Evolutionary conservation across 306 rosid genomes (phyloP), one percentile per base, ranked within the genome.

Genomic region (Prunus armeniaca): DNA sequence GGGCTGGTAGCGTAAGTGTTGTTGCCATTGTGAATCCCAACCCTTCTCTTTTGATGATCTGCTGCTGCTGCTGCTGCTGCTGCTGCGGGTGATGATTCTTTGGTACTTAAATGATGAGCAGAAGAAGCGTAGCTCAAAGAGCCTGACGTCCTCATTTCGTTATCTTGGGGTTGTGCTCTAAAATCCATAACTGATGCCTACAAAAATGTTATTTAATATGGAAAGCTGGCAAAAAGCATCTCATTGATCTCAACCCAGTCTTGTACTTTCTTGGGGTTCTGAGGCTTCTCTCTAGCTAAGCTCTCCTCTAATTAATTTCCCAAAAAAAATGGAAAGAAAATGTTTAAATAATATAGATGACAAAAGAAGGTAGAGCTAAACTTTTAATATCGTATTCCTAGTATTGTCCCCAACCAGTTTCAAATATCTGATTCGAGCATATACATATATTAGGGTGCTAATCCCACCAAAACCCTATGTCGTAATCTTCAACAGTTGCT

Each of bases 71-170:
- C 65, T n/a, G 62, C 27, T 62, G 63, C 65, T 61, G 67, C 65
- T 61, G 67, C 20, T 32, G 49, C 50, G 9, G 69, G 62, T 32
- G 60, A 68, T 14, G 74, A 47, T 22, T 50, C 83, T 69, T 80
- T 75, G 38, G 58, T n/a, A 7, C 25, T 47, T 54, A 80, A 58
- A 62, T 80, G 83, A 60, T n/a, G 63, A 57, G 3, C 18, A 25
- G 32, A 2, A 25, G 75, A 12, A n/a, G 46, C 81, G 32, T 72
- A 78, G 72, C 68, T 62, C 15, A 57, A 45, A 7, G 82, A 61
- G 27, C 65, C 79, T 67, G 86, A 72, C 67, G 82, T 71, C 73
- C 82, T 80, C 71, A 83, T 79, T 66, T 86, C 89, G 63, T 67
- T 74, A 18, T 86, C 84, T 45, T 79, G 19, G 14, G 54, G 17